Conservation (phyloP, 768 basidiomycete genomes). For the Phlebiopsis flavidoalba region DNA sequence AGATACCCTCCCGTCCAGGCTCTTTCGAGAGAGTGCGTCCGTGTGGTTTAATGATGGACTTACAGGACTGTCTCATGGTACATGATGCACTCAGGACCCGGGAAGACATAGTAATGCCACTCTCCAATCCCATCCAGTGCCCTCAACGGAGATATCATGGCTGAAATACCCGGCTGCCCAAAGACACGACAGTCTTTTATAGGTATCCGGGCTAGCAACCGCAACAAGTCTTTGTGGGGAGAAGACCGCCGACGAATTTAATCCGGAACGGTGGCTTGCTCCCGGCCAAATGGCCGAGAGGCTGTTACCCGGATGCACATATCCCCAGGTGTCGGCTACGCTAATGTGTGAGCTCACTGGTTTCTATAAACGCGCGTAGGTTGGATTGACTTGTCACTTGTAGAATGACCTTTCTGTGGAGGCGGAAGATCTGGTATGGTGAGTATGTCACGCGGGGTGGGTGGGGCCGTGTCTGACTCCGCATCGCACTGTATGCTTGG, state of each 20-base stretch:
- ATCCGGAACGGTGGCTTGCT: conserved; percentile 38
- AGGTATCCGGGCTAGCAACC: conserved; percentile 35
- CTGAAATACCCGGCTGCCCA: conserved; percentile 29
- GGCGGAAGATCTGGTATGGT: conserved; percentile 14
- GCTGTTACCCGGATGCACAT: not conserved
- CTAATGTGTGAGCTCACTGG: conserved; percentile 3
- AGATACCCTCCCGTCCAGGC: conserved; percentile 11
- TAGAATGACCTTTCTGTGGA: conserved; percentile 15
- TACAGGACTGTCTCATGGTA: not conserved
- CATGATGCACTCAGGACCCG: not conserved
- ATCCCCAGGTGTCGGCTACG: conserved; percentile 3
- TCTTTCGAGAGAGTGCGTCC: conserved; percentile 7
- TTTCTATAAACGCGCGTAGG: not conserved
- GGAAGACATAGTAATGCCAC: conserved; percentile 5
- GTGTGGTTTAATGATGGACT: not conserved
- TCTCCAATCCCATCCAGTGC: conserved; percentile 7
- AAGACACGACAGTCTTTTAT: conserved; percentile 34
- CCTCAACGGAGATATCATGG: conserved; percentile 7
- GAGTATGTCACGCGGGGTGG: not conserved
- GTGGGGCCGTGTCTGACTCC: conserved; percentile 8
- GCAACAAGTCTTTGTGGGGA: conserved; percentile 38
- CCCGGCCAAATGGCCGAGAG: not conserved
- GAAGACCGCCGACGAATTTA: conserved; percentile 34
- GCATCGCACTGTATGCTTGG: conserved; percentile 10
- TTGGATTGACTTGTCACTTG: not conserved